Evolutionary conservation across 2,329 filamentous ascomycete genomes (phyloP), one percentile per base, ranked within the genome.

Genomic region (Monilinia fructicola): DNA sequence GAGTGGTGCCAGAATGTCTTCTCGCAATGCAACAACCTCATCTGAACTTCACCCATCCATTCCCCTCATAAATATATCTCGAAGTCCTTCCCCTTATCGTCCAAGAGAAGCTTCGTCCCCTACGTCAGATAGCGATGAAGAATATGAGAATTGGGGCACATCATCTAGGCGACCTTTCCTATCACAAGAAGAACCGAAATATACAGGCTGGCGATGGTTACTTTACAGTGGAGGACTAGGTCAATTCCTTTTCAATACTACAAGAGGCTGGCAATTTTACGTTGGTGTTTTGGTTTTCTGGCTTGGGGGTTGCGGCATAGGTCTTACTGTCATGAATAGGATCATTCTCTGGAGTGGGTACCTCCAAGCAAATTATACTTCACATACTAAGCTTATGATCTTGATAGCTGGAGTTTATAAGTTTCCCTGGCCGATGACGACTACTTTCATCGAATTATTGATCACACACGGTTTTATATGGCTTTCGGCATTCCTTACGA

Each of bases 341-440:
- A 82, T 83, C 69, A 81, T 83, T 67, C 74, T 83, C 67, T 77
- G 79, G 75, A 83, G 78, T 76, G 75, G 65, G 76, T 76, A 73
- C 68, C 70, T 74, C 50, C 65, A 70, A 67, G 69, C 70, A 62
- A 73, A 74, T 64, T 75, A 74, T 59, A 75, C 73, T 18, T 68
- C 68, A 42, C 71, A 75, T 69, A 74, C 68, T 60, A 74, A 74
- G 68, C 71, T 74, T 67, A 71, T 73, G 59, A 66, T 64, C 44
- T 67, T 73, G 71, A 69, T 75, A 78, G 77, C 80, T 66, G 81
- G 81, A 61, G 78, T 81, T 38, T 82, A 77, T 72, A 83, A 81
- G 70, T 84, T 85, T 68, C 80, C 80, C 1, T 85, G 83, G 68
- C 83, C 83, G 18, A 75, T 85, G 40, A 80, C 82, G 11, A 78